Evolutionary conservation across 2,329 filamentous ascomycete species (phyloP).

Genomic region (Neofusicoccum sp.): DNA sequence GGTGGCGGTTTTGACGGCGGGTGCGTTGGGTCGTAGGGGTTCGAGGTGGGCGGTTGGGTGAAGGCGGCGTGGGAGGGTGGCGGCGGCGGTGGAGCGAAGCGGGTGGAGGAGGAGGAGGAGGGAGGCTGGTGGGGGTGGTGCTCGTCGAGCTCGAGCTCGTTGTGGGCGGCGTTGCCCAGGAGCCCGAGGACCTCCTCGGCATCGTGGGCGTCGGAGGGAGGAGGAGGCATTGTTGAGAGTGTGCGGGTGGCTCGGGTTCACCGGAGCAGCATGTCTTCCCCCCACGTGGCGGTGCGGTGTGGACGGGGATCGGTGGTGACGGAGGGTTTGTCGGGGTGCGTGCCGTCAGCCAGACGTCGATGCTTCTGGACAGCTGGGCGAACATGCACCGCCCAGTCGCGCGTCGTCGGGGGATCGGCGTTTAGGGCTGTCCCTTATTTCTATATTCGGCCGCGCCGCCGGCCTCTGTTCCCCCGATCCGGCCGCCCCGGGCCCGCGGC

Average conservation of each 20-base stretch:
- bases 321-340: constrained; percentile 6
- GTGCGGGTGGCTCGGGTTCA: neutral
- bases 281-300: neutral
- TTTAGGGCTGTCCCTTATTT: constrained; percentile 15
- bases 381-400: neutral
- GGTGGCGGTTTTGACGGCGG: constrained; percentile 20
- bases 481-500: too few species aligned
- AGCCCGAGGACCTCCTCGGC: constrained; percentile 16
- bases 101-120: neutral
- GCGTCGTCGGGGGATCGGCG: constrained; percentile 14
- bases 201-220: constrained; percentile 18
- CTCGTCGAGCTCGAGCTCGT: constrained; percentile 9
- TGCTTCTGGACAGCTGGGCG: constrained; percentile 3
- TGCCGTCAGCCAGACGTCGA: constrained; percentile 1
- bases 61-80: neutral
- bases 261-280: neutral
- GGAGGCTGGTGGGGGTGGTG: neutral
- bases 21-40: constrained; percentile 13
- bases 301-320: neutral
- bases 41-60: neutral
- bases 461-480: neutral
- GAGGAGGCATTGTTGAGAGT: constrained; percentile 11
- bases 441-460: neutral
- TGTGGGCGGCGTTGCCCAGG: constrained; percentile 14
- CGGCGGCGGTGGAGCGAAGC: neutral